phyloP scores from a whole-genome alignment of 768 basidiomycete species.

The Mycena metata region DNA sequence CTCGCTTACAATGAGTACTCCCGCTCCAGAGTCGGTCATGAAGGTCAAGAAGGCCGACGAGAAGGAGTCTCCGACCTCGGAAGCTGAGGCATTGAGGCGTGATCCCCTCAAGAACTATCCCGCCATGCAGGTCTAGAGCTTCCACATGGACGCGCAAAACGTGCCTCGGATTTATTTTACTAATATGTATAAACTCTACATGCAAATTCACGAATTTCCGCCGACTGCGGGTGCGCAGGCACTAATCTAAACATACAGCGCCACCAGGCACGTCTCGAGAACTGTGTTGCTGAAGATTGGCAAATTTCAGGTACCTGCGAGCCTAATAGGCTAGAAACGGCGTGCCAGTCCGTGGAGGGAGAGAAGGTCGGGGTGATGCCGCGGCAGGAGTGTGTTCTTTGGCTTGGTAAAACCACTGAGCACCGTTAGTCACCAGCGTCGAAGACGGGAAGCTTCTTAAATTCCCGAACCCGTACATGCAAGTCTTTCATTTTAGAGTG shows the following conservation, averaged over 20 bases:
- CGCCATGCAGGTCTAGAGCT: neutral
- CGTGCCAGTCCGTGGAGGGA: conserved; percentile 15
- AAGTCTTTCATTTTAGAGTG: conserved; percentile 21
- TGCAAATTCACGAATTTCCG: conserved; percentile 23
- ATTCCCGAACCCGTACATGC: neutral
- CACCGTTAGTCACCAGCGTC: conserved; percentile 11
- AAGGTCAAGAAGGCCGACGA: conserved; percentile 67
- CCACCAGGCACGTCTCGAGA: conserved; percentile 20
- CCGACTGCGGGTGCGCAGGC: conserved; percentile 1
- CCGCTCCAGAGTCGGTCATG: conserved; percentile 72
- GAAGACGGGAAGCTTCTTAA: conserved; percentile 23
- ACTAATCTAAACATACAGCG: conserved; percentile 10
- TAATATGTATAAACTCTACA: conserved; percentile 26
- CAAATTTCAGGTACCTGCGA: conserved; percentile 19
- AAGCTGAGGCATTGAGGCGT: conserved; percentile 83
- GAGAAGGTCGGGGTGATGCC: conserved; percentile 29
- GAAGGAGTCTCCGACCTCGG: conserved; percentile 64
- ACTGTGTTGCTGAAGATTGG: conserved; percentile 16
- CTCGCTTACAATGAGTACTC: conserved; percentile 47
- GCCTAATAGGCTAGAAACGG: conserved; percentile 25
- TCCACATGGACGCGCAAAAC: neutral
- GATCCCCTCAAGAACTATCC: conserved; percentile 86
- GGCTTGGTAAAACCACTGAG: conserved; percentile 6
- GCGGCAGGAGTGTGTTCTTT: conserved; percentile 1
- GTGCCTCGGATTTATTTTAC: conserved; percentile 27